Base-by-base conservation (phyloP, 179 eudicot genomes). In the Drosera spatulata region DNA sequence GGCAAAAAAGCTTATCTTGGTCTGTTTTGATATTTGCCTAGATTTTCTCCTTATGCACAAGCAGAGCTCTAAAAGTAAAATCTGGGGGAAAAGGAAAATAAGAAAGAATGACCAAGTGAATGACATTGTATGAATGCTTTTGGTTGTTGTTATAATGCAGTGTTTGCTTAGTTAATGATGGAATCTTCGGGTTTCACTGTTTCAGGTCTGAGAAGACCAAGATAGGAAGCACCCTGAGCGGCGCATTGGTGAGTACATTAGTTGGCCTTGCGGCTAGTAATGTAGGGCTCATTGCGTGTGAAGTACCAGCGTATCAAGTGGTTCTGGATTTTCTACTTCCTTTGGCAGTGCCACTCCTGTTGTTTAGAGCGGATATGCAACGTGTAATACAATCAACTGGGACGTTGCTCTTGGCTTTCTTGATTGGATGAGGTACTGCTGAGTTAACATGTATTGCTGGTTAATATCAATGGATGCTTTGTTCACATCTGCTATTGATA, bases 151-250 rank as follows among this genome's bases (percentile, higher is more conserved):
- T 22, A 22, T 22, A 22, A 22, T 22, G 33, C 33, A 22, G 33
- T 22, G 33, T 22, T 22, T 22, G 33, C 33, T 22, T 22, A 22
- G 33, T 22, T 22, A 22, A 22, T 22, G 1, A 22, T 1, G 33
- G 11, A 15, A 50, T 8, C 13, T 5, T n/a, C 12, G 4, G 50
- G 22, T 69, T 12, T 52, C 41, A 47, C 71, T 46, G 47, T 61
- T 71, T 57, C 79, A 87, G 95, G 95, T 91, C 95, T 10, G 97
- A 89, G 78, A 89, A 79, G 76, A 86, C 89, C 33, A 82, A 84
- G 79, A 72, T 89, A 48, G 97, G 97, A 66, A 77, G 77, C 43
- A 75, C 88, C 50, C 47, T 89, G 64, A 89, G 97, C 74, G 91
- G 95, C 58, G 77, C 97, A 55, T 66, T 89, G 64, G 88, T 86